phyloP scores from a whole-genome alignment of 2,329 filamentous ascomycete species.

The Ophiocordyceps unilateralis region DNA sequence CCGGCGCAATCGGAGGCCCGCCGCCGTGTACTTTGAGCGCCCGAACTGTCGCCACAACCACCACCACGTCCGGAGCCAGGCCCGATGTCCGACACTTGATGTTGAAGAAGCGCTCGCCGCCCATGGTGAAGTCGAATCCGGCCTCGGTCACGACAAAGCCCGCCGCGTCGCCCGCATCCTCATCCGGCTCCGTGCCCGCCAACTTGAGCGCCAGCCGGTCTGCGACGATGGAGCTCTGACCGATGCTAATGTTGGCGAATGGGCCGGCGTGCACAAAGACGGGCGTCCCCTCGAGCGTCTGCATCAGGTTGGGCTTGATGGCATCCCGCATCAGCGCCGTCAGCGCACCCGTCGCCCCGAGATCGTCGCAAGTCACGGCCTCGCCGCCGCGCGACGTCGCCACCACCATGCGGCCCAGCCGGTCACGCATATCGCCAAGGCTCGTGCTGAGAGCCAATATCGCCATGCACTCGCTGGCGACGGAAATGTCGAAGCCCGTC shows the following conservation, averaged over 20 bases:
- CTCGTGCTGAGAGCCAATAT: slow-evolving; percentile 86
- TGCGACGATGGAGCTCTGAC: slow-evolving; percentile 85
- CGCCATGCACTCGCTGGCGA: slow-evolving; percentile 96
- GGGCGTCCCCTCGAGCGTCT: slow-evolving; percentile 89
- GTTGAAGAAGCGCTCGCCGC: slow-evolving; percentile 98
- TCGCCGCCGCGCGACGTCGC: slow-evolving; percentile 74
- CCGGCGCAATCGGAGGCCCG: slow-evolving; percentile 81
- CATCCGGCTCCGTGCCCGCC: slow-evolving; percentile 81
- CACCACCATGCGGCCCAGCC: slow-evolving; percentile 89
- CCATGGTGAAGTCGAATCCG: slow-evolving; percentile 99
- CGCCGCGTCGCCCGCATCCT: slow-evolving; percentile 65
- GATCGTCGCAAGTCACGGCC: slow-evolving; percentile 87
- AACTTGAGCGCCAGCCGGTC: slow-evolving; percentile 94
- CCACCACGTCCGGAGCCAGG: slow-evolving; percentile 79
- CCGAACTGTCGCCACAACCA: slow-evolving; percentile 88
- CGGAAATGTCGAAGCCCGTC: slow-evolving; percentile 94
- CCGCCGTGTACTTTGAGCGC: slow-evolving; percentile 95
- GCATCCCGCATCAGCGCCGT: slow-evolving; percentile 95
- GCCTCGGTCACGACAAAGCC: slow-evolving; percentile 95
- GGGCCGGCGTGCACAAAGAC: slow-evolving; percentile 96
- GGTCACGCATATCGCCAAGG: slow-evolving; percentile 76
- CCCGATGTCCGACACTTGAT: slow-evolving; percentile 97
- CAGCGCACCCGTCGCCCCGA: slow-evolving; percentile 81
- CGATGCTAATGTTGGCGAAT: slow-evolving; percentile 97
- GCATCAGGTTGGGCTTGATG: slow-evolving; percentile 98